A percentile compares a stretch with the other conserved stretches of the same genome.
phyloP scores from a whole-genome alignment of 345 rosid species.

The Punica granatum region DNA sequence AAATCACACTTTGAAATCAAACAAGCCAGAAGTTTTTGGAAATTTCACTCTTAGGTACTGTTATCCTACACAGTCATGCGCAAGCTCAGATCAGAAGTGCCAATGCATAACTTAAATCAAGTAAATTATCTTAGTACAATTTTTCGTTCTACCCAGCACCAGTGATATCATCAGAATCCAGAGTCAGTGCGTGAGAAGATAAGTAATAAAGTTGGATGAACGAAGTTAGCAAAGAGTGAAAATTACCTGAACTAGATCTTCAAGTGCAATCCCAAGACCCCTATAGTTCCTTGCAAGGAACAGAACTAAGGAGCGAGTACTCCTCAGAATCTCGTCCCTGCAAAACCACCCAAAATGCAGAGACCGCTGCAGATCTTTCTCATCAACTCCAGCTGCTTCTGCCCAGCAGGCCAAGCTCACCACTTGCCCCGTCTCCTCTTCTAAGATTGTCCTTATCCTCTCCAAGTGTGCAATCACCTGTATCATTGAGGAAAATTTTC shows the following conservation, averaged over 20 bases:
- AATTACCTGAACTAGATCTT: conserved; percentile 69
- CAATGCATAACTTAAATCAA: background rate
- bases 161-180: background rate
- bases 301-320: conserved; percentile 54
- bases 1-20: no score
- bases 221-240: conserved; percentile 3
- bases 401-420: conserved; percentile 72
- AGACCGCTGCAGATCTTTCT: conserved; percentile 47
- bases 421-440: conserved; percentile 50
- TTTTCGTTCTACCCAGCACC: background rate
- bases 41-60: background rate
- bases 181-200: background rate
- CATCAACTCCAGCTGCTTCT: conserved; percentile 62
- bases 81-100: background rate
- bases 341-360: conserved; percentile 72
- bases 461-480: conserved; percentile 64
- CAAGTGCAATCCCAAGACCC: conserved; percentile 52
- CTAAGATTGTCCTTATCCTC: conserved; percentile 47
- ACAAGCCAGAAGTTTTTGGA: no score
- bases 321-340: conserved; percentile 64
- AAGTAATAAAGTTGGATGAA: background rate
- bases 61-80: background rate
- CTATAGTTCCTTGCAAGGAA: conserved; percentile 71
- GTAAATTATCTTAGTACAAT: background rate
- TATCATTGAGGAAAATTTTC: conserved; percentile 15